Conservation (phyloP, 345 rosid genomes). For the Salix suchowensis region DNA sequence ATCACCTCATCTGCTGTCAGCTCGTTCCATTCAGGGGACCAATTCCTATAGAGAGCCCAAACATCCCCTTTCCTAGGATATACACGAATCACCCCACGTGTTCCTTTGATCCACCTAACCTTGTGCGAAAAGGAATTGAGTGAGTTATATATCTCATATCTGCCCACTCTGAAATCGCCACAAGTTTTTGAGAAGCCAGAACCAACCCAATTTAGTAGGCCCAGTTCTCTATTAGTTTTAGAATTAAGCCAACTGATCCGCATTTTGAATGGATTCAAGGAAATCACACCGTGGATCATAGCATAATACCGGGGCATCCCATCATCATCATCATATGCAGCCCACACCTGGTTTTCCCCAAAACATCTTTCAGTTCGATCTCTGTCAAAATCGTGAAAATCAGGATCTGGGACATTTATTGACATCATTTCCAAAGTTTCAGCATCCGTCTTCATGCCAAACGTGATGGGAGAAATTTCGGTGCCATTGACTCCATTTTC, state of each 20-base stretch:
- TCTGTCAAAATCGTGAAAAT: conserved; percentile 24
- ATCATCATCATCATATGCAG: conserved; percentile 23
- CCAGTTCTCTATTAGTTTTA: conserved; percentile 14
- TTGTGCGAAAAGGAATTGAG: conserved; percentile 24
- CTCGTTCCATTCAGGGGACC: conserved; percentile 27
- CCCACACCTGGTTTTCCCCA: conserved; percentile 23
- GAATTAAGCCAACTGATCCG: conserved; percentile 25
- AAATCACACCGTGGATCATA: conserved; percentile 9
- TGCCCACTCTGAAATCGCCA: conserved; percentile 23
- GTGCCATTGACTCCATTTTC: conserved; percentile 11
- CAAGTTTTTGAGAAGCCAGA: conserved; percentile 22
- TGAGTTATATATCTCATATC: conserved; percentile 3
- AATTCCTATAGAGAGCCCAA: conserved; percentile 26
- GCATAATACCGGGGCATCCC: conserved; percentile 27
- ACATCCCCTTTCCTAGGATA: conserved; percentile 22
- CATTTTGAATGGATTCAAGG: conserved; percentile 19
- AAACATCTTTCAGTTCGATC: conserved; percentile 18
- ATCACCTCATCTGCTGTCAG: conserved; percentile 21
- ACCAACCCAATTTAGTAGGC: conserved; percentile 20
- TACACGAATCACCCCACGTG: conserved; percentile 15
- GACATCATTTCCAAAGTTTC: conserved; percentile 29
- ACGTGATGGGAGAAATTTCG: conserved; percentile 13
- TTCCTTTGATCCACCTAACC: conserved; percentile 18
- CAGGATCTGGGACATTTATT: conserved; percentile 22
- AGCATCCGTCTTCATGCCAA: conserved; percentile 17